Evolutionary conservation across 306 rosid species (phyloP).

Genomic region (Cucurbita maxima): DNA sequence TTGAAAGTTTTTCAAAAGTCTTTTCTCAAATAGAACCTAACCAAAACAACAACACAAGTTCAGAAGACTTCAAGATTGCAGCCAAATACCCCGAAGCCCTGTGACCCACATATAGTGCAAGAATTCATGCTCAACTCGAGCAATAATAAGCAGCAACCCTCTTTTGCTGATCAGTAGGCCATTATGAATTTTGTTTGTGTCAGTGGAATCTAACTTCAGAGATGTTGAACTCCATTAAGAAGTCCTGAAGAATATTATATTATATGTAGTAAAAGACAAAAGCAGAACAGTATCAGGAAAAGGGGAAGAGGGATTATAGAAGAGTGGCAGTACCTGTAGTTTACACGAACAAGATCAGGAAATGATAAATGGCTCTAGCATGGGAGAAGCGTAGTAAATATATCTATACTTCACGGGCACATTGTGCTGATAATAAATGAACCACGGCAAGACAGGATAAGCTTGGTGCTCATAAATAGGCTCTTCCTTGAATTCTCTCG

Average conservation of each 20-base stretch:
- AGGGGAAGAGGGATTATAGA: background rate
- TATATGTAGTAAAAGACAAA: background rate
- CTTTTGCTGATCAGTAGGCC: background rate
- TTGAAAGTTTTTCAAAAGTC: background rate
- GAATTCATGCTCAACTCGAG: background rate
- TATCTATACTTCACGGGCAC: conserved; percentile 6
- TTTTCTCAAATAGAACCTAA: background rate
- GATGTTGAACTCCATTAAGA: background rate
- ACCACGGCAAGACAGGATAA: conserved; percentile 2
- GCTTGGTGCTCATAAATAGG: background rate
- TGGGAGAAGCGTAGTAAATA: conserved; percentile 3
- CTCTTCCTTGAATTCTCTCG: background rate
- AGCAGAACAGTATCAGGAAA: background rate
- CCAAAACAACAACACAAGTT: background rate
- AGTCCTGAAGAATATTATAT: background rate
- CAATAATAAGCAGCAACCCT: background rate
- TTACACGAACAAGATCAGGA: background rate
- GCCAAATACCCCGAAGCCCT: background rate
- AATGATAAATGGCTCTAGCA: background rate
- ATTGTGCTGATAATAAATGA: conserved; percentile 2
- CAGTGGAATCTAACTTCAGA: background rate
- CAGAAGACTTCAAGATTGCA: background rate
- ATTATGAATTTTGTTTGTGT: background rate
- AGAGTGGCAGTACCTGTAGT: background rate
- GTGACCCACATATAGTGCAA: background rate